Evolutionary conservation across 1,284 basidiomycete genomes (phyloP).

Genomic region (Malassezia sp.): DNA sequence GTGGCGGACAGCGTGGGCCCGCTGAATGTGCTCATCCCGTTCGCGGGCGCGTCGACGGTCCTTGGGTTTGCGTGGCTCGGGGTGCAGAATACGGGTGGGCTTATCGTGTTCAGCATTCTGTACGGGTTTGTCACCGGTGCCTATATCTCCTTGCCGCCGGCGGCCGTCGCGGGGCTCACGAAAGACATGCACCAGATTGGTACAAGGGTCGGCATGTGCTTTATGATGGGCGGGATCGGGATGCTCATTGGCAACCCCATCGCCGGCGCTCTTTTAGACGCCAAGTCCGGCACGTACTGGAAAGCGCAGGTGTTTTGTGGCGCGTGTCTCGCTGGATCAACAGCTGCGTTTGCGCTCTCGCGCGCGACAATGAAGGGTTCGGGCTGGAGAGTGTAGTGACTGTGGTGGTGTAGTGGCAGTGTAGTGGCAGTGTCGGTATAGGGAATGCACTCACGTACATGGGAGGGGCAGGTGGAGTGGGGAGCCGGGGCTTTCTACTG

Average conservation of each 20-base stretch:
- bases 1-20: conserved; percentile 42
- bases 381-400: no score
- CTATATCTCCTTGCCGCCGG: conserved; percentile 25
- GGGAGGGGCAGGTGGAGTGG: no score
- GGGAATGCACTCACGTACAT: no score
- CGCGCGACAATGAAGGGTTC: no score
- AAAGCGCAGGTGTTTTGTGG: conserved; percentile 15
- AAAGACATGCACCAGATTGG: conserved; percentile 7
- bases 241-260: conserved; percentile 21
- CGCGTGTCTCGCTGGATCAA: no score
- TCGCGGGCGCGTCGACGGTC: conserved; percentile 31
- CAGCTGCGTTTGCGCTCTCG: no score
- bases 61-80: conserved; percentile 23
- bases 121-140: conserved; percentile 31
- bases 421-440: no score
- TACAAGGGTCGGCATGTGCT: conserved; percentile 2
- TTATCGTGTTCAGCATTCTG: conserved; percentile 23
- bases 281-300: conserved; percentile 1
- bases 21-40: conserved; percentile 45
- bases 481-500: no score
- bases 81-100: conserved; percentile 1
- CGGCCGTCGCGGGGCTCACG: conserved; percentile 9
- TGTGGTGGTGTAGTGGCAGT: no score
- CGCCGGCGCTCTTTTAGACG: conserved; percentile 18
- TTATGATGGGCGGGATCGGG: conserved; percentile 5